Base-by-base conservation (phyloP, 108 stramenopile species). In the Conticribra weissflogii region DNA sequence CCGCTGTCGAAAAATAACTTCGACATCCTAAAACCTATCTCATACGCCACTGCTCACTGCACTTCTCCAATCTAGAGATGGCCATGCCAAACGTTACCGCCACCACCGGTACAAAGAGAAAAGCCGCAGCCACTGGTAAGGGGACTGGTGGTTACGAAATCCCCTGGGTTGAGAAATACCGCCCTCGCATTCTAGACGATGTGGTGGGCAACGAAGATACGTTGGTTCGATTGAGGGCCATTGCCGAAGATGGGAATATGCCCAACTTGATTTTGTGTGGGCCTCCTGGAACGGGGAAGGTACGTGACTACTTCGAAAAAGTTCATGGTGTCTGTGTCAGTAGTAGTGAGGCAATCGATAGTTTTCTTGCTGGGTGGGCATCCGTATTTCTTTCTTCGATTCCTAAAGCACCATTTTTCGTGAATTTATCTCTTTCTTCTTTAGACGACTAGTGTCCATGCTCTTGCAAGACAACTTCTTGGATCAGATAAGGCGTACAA, bases 121-220 rank as follows among this genome's bases (percentile, higher is more conserved):
- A n/a, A n/a, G n/a, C n/a, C n/a, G n/a, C n/a, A n/a, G n/a, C n/a
- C n/a, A n/a, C n/a, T n/a, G n/a, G n/a, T n/a, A n/a, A n/a, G n/a
- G n/a, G n/a, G n/a, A n/a, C n/a, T n/a, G n/a, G n/a, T n/a, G n/a
- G n/a, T n/a, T 92, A 92, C 55, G 93, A 95, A 53, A 53, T 87
- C 12, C 99, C 99, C 15, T 99, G 97, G 97, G 97, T 99, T 16
- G 99, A 99, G 71, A 96, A 96, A 68, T 99, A 98, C 73, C 89
- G 99, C 19, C 95, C 95, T 0, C 76, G 78, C 55, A 73, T 18
- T 18, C 76, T 95, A 49, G 78, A 90, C 21, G 94, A 98, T 63
- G 94, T 99, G 21, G 97, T 98, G 9, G 99, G 99, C 14, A 99
- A 99, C 82, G 94, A 93, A 78, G 97, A 98, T 53, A 98, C 97